Evolutionary conservation across 352 stramenopile genomes (phyloP).

Genomic region (Pythium aquatile): DNA sequence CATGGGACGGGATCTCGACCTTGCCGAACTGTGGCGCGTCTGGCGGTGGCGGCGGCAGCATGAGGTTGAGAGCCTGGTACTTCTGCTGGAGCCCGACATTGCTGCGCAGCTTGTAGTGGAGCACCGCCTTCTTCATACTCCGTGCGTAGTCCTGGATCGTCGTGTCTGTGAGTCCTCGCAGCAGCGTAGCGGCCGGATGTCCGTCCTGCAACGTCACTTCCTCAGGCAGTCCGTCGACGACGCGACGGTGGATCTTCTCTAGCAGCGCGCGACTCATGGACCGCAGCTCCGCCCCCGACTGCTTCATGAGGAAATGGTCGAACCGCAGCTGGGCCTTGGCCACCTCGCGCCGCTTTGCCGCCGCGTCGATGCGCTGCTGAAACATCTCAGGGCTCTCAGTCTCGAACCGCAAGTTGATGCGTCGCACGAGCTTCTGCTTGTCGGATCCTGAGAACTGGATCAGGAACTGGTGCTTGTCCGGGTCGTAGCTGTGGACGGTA

Average conservation of each 20-base stretch:
- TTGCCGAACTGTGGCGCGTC: conserved; percentile 63
- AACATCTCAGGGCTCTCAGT: conserved; percentile 70
- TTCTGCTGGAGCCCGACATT: conserved; percentile 59
- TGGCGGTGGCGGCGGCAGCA: conserved; percentile 30
- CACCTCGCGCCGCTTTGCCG: conserved; percentile 55
- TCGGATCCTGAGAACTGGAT: conserved; percentile 87
- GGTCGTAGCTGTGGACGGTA: conserved; percentile 61
- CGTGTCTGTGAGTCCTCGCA: conserved; percentile 86
- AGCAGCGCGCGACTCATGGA: conserved; percentile 79
- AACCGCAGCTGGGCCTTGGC: conserved; percentile 89
- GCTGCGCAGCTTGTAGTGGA: conserved; percentile 62
- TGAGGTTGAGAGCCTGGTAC: conserved; percentile 70
- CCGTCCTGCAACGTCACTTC: conserved; percentile 59
- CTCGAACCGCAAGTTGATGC: conserved; percentile 93
- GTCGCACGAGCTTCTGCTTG: conserved; percentile 80
- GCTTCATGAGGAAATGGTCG: conserved; percentile 87
- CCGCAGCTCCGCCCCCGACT: conserved; percentile 66
- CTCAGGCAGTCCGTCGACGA: conserved; percentile 77
- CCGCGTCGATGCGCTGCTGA: conserved; percentile 69
- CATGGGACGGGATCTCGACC: conserved; percentile 66
- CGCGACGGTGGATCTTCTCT: conserved; percentile 79
- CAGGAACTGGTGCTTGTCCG: conserved; percentile 61
- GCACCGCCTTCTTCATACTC: conserved; percentile 91
- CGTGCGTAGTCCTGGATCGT: conserved; percentile 89
- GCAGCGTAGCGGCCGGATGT: conserved; percentile 49